phyloP scores from a whole-genome alignment of 2,329 filamentous ascomycete species.

The Rutstroemia sp. region DNA sequence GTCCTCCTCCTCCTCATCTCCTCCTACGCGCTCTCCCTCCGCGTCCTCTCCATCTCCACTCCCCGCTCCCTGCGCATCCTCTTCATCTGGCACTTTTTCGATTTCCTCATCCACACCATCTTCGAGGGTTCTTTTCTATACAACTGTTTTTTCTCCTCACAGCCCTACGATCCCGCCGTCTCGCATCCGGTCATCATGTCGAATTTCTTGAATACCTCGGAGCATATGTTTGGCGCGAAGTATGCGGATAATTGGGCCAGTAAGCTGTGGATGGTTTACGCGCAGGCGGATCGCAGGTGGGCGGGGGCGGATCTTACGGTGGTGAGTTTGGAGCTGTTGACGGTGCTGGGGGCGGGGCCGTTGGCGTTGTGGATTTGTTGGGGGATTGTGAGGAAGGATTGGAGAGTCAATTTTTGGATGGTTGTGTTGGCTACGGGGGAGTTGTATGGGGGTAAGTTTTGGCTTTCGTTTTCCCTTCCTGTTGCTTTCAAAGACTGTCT shows the following conservation, averaged over 20 bases:
- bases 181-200: slow-evolving; percentile 24
- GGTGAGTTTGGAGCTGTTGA: slow-evolving; percentile 58
- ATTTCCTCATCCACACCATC: slow-evolving; percentile 83
- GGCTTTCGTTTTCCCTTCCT: neutral
- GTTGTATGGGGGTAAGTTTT: slow-evolving; percentile 51
- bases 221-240: slow-evolving; percentile 46
- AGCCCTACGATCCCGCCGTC: slow-evolving; percentile 36
- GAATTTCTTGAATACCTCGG: slow-evolving; percentile 43
- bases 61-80: slow-evolving; percentile 59
- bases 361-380: slow-evolving; percentile 54
- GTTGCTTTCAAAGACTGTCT: neutral
- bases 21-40: slow-evolving; percentile 43
- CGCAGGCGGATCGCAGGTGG: slow-evolving; percentile 56
- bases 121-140: slow-evolving; percentile 90
- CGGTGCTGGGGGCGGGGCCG: slow-evolving; percentile 55
- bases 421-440: slow-evolving; percentile 58
- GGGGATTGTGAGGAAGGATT: slow-evolving; percentile 48
- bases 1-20: slow-evolving; percentile 45
- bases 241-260: slow-evolving; percentile 48
- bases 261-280: slow-evolving; percentile 63
- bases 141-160: slow-evolving; percentile 77
- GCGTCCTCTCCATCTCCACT: slow-evolving; percentile 29
- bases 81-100: slow-evolving; percentile 93
- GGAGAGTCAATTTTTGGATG: slow-evolving; percentile 53
- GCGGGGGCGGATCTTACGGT: slow-evolving; percentile 55